These are phyloP conservation scores for Fusarium sp. DNA, from an alignment of 2,329 filamentous ascomycete genomes.

Conservation along the genomic window DNA sequence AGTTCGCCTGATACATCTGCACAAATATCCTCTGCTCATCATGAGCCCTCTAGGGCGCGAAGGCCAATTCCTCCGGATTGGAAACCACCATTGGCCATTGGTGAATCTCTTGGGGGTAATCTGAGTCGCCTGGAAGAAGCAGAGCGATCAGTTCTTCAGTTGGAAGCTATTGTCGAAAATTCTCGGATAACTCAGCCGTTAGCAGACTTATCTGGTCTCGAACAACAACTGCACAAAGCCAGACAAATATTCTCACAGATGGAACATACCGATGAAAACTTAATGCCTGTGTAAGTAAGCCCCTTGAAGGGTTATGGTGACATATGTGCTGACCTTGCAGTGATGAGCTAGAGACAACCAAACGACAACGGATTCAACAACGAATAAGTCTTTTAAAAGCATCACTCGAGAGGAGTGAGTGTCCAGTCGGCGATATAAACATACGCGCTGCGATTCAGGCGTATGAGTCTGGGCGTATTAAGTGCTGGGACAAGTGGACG, in stretches of 20 bases:
- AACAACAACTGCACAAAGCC: constrained; percentile 20
- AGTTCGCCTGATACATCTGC: not conserved
- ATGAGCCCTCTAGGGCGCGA: not conserved
- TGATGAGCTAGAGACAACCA: constrained; percentile 36
- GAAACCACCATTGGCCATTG: constrained; percentile 37
- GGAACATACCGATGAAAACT: constrained; percentile 37
- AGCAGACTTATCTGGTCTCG: constrained; percentile 35
- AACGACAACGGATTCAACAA: constrained; percentile 24
- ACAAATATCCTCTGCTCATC: not conserved
- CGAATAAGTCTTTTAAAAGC: constrained; percentile 14
- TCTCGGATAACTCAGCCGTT: constrained; percentile 24
- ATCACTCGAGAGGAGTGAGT: constrained; percentile 11
- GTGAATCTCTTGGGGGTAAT: constrained; percentile 33
- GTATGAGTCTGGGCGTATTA: constrained; percentile 28
- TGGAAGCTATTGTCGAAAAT: constrained; percentile 38
- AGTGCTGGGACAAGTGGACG: constrained; percentile 38
- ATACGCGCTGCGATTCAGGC: constrained; percentile 34
- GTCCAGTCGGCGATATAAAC: constrained; percentile 18
- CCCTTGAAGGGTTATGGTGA: not conserved
- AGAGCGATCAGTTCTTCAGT: constrained; percentile 35
- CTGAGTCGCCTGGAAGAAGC: constrained; percentile 36
- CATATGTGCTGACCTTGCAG: constrained; percentile 21
- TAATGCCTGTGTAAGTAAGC: constrained; percentile 25
- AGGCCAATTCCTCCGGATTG: constrained; percentile 23
- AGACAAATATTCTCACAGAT: constrained; percentile 19